Base-by-base conservation (phyloP, 148 eudicot genomes). In the Chenopodium formosanum region DNA sequence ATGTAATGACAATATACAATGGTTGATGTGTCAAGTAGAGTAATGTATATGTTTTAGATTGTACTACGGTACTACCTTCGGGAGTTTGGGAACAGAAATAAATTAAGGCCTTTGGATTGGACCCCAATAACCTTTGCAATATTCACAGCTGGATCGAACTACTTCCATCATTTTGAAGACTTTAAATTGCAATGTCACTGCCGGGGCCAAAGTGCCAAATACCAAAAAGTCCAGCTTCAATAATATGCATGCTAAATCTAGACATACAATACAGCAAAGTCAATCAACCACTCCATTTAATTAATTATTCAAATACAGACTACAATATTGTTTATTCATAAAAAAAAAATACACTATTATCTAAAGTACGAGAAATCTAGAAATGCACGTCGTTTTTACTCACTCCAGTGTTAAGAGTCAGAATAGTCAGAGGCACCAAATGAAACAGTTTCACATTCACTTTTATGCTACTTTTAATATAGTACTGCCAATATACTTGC, bases 181-280 rank as follows among this genome's bases (percentile, higher is more conserved):
- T 50, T 50, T 40, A 40, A 40, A 40, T 40, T 12, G 53, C 53
- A 50, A 13, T 12, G 12, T 50, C 62, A 56, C 62, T 16, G 62
- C 62, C n/a, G n/a, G n/a, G n/a, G n/a, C n/a, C 62, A 56, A 56
- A 56, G 62, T 27, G 73, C 46, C 73, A 69, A 69, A 44, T 37
- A 65, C 65, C 25, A 53, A 77, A 77, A 77, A 63, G 70, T 77
- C 70, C 34, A 40, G n/a, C 34, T 25, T 62, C 37, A n/a, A 16
- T 62, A 40, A 40, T 40, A 40, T 6, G 44, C 44, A 67, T 66
- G 27, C 48, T 77, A 40, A 2, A 50, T 10, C 44, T 40, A 40
- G 44, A 40, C 68, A 29, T n/a, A 77, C 20, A 5, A 46, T 77
- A 47, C 79, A 40, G 44, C 44, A 77, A 77, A 63, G 79, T 77